phyloP scores from a whole-genome alignment of 768 basidiomycete species.

The Artomyces pyxidatus region DNA sequence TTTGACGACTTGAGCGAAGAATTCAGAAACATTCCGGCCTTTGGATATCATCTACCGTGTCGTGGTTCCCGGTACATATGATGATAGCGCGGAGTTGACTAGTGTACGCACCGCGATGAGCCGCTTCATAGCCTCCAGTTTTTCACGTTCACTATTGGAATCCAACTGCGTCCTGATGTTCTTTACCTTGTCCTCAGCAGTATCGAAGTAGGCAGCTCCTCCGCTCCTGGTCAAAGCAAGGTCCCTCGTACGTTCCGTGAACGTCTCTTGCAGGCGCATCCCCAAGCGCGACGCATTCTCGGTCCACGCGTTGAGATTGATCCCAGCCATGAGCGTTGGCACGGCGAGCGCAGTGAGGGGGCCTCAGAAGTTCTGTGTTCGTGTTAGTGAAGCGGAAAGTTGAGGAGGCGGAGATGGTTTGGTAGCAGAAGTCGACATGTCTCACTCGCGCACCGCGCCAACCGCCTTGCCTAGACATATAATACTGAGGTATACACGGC shows the following conservation, averaged over 20 bases:
- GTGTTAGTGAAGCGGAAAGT: too few species aligned
- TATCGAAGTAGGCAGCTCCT: slow-evolving; percentile 55
- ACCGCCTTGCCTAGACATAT: too few species aligned
- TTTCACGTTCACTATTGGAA: slow-evolving; percentile 81
- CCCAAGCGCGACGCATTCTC: slow-evolving; percentile 82
- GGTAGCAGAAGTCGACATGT: too few species aligned
- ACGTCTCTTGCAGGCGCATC: slow-evolving; percentile 74
- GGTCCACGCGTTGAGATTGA: slow-evolving; percentile 38
- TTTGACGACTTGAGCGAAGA: slow-evolving; percentile 96
- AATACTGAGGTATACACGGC: too few species aligned
- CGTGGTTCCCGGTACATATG: slow-evolving; percentile 4
- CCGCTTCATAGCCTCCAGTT: slow-evolving; percentile 91
- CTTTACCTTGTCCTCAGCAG: slow-evolving; percentile 71
- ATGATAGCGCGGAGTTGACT: background rate
- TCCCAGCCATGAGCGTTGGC: slow-evolving; percentile 21
- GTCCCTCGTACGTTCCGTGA: slow-evolving; percentile 76
- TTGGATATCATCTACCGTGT: slow-evolving; percentile 79
- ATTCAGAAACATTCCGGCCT: slow-evolving; percentile 82
- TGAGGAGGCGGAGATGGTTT: too few species aligned
- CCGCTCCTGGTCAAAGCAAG: slow-evolving; percentile 49
- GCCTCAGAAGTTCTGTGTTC: too few species aligned
- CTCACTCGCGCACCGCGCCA: too few species aligned
- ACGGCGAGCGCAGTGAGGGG: too few species aligned
- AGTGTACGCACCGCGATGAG: slow-evolving; percentile 72
- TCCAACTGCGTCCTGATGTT: slow-evolving; percentile 85